phyloP scores from a whole-genome alignment of 2,329 filamentous ascomycete genomes.

The Calcarisporium arbuscula region DNA sequence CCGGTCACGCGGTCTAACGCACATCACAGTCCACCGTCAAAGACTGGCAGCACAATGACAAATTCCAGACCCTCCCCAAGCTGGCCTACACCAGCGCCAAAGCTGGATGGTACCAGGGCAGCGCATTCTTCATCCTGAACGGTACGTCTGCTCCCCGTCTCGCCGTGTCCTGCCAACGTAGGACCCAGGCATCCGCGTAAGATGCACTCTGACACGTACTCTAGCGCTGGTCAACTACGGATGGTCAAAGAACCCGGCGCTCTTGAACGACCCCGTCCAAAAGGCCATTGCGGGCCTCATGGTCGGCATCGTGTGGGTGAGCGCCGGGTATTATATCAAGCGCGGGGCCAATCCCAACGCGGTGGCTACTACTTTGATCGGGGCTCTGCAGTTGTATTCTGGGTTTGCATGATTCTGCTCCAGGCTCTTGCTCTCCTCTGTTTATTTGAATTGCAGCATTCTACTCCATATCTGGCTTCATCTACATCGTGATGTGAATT shows the following conservation, averaged over 20 bases:
- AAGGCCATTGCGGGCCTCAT: constrained; percentile 9
- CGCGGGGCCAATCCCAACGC: constrained; percentile 6
- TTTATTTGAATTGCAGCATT: too few relatives aligned
- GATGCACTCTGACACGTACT: too few relatives aligned
- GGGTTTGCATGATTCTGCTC: too few relatives aligned
- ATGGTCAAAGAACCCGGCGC: constrained; percentile 11
- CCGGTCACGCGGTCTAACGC: too few relatives aligned
- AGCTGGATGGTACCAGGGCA: constrained; percentile 12
- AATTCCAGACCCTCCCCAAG: constrained; percentile 8
- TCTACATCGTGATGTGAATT: too few relatives aligned
- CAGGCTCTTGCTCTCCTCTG: too few relatives aligned
- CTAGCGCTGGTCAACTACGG: constrained; percentile 11
- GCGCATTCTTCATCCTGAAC: constrained; percentile 10
- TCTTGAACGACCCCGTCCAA: constrained; percentile 9
- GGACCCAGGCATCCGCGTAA: too few relatives aligned
- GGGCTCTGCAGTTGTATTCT: constrained; percentile 10
- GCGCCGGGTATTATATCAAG: constrained; percentile 10
- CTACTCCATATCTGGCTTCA: too few relatives aligned
- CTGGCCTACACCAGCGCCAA: constrained; percentile 8
- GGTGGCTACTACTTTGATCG: constrained; percentile 7
- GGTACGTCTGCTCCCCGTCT: constrained; percentile 5
- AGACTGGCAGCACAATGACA: constrained; percentile 11
- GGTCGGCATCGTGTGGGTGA: constrained; percentile 10
- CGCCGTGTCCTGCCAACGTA: too few relatives aligned
- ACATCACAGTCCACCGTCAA: constrained; percentile 6